phyloP scores from a whole-genome alignment of 2,329 filamentous ascomycete genomes.

The Aspergillus hiratsukae region DNA sequence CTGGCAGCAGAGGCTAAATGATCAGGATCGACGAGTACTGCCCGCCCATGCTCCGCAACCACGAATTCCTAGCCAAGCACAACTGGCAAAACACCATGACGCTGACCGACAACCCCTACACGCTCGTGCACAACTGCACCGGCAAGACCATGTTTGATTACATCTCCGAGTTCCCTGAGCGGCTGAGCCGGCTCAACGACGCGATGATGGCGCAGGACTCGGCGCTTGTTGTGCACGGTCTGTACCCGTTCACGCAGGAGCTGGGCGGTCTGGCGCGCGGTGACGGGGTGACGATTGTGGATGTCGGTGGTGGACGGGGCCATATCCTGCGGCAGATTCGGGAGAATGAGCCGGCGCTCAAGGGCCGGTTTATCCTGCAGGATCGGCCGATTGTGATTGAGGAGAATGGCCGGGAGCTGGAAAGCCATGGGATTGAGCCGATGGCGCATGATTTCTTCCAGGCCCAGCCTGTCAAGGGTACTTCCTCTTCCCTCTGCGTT shows the following conservation, averaged over 20 bases:
- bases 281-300: conserved; percentile 15
- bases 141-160: conserved; percentile 17
- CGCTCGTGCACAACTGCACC: conserved; percentile 11
- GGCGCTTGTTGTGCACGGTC: conserved; percentile 17
- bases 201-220: conserved; percentile 16
- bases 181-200: conserved; percentile 11
- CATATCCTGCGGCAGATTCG: conserved; percentile 14
- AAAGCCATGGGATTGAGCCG: conserved; percentile 10
- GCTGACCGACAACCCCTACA: conserved; percentile 15
- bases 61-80: conserved; percentile 15
- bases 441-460: conserved; percentile 20
- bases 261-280: conserved; percentile 7
- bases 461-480: conserved; percentile 19
- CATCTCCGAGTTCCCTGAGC: conserved; percentile 9
- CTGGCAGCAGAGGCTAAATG: background rate
- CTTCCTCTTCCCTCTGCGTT: background rate
- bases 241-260: conserved; percentile 14
- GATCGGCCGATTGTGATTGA: conserved; percentile 14
- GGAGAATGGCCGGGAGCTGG: conserved; percentile 8
- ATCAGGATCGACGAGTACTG: conserved; percentile 11
- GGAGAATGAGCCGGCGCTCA: conserved; percentile 4
- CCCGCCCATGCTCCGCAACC: conserved; percentile 7
- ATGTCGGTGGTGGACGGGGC: conserved; percentile 18
- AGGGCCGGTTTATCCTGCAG: conserved; percentile 20
- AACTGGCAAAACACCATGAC: conserved; percentile 12